Conservation (phyloP, 2,329 filamentous ascomycete genomes). For the Neonectria faginata region DNA sequence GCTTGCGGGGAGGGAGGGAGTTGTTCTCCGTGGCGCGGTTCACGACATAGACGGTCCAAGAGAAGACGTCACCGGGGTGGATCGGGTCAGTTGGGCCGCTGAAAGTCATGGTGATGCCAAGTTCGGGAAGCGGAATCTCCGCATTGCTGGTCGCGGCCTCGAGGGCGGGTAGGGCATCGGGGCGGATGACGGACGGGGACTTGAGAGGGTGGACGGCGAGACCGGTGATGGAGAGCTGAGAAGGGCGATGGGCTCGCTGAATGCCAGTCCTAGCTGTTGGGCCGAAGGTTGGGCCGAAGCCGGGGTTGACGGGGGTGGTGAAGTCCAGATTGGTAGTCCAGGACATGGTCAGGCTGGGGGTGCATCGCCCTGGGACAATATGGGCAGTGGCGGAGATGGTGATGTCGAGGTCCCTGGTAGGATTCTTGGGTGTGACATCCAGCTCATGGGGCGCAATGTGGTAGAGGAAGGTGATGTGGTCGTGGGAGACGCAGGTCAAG, state of each 20-base stretch:
- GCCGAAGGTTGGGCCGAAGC: constrained; percentile 70
- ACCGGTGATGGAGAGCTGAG: constrained; percentile 71
- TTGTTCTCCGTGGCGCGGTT: constrained; percentile 69
- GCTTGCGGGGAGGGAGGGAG: constrained; percentile 67
- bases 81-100: constrained; percentile 68
- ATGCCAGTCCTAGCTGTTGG: constrained; percentile 66
- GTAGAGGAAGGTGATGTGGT: constrained; percentile 82
- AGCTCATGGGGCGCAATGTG: constrained; percentile 66
- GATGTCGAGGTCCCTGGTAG: constrained; percentile 67
- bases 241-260: constrained; percentile 70
- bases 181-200: constrained; percentile 67
- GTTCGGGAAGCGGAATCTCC: constrained; percentile 65
- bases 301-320: constrained; percentile 72
- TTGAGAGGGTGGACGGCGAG: constrained; percentile 66
- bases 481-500: constrained; percentile 74
- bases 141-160: constrained; percentile 63
- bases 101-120: constrained; percentile 82
- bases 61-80: constrained; percentile 74
- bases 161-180: constrained; percentile 70
- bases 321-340: constrained; percentile 80
- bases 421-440: constrained; percentile 59
- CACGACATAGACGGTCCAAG: constrained; percentile 80
- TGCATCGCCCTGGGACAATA: constrained; percentile 67
- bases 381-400: constrained; percentile 70
- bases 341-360: constrained; percentile 70